Percentiles rank a stretch among this genome's conserved stretches.
Evolutionary conservation across 2,329 filamentous ascomycete species (phyloP).

Genomic region (Colletotrichum sp.): DNA sequence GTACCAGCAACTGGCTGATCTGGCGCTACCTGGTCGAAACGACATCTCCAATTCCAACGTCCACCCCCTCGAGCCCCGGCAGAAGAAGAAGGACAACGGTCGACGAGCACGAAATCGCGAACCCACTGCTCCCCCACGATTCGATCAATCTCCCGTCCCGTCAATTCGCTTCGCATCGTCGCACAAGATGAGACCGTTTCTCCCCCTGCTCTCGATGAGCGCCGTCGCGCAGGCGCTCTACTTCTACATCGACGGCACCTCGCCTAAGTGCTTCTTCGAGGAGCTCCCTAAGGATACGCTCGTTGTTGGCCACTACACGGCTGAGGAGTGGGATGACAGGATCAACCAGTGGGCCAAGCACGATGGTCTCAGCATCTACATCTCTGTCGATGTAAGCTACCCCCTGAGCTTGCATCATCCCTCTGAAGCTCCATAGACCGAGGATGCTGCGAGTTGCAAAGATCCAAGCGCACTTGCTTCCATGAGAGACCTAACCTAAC

Average conservation of each 20-base stretch:
- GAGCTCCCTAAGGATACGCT: conserved; percentile 97
- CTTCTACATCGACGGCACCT: conserved; percentile 90
- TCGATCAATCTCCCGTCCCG: neutral
- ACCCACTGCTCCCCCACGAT: neutral
- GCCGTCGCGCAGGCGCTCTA: conserved; percentile 80
- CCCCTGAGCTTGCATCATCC: neutral
- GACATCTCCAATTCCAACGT: conserved; percentile 2
- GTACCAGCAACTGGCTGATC: conserved; percentile 13
- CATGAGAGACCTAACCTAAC: conserved; percentile 8
- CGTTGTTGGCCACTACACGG: conserved; percentile 90
- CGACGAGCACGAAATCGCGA: neutral
- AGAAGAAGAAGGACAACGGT: neutral
- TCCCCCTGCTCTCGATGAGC: conserved; percentile 70
- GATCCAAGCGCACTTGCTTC: neutral
- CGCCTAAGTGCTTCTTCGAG: conserved; percentile 96
- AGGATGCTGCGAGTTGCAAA: neutral
- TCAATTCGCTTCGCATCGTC: neutral
- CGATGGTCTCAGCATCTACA: conserved; percentile 80
- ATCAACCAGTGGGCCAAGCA: conserved; percentile 73
- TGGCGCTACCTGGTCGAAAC: conserved; percentile 17
- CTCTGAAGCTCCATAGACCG: neutral
- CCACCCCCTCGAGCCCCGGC: neutral
- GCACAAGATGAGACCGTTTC: conserved; percentile 61
- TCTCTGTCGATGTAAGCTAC: conserved; percentile 79
- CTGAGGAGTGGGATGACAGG: conserved; percentile 81